Percentiles rank a stretch among this genome's conserved stretches.
These are phyloP conservation scores for Scenedesmus sp. DNA, from an alignment of 163 green algal genomes.

Conservation along the genomic window DNA sequence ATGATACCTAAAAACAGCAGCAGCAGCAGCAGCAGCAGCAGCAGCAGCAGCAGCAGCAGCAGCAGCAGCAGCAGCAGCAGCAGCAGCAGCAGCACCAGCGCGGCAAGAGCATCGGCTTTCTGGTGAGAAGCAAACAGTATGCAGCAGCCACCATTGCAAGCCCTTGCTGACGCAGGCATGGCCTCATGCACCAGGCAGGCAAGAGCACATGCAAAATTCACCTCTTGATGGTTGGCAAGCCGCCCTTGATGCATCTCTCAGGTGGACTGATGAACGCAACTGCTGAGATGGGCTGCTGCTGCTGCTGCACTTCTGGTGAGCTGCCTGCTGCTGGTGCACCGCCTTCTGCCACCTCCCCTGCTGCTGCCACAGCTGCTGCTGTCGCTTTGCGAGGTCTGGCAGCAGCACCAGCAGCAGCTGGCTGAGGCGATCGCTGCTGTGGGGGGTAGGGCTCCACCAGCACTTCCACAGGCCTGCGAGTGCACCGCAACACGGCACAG, in stretches of 20 bases:
- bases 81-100: not conserved
- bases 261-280: constrained; percentile 72
- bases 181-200: not conserved
- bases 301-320: not conserved
- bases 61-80: not conserved
- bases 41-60: not conserved
- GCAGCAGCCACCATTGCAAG: not conserved
- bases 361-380: not conserved
- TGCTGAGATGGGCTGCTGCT: constrained; percentile 53
- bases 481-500: not conserved
- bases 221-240: constrained; percentile 60
- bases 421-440: not conserved
- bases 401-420: not conserved
- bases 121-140: no score
- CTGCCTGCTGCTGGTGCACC: constrained; percentile 26
- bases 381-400: not conserved
- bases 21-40: not conserved
- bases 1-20: constrained; percentile 48
- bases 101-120: no score
- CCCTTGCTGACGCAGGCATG: not conserved
- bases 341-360: constrained; percentile 58
- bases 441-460: constrained; percentile 45
- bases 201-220: no score
- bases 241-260: constrained; percentile 57
- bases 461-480: constrained; percentile 61